Base-by-base conservation (phyloP, 164 flowering plant genomes). In the Santalum album region DNA sequence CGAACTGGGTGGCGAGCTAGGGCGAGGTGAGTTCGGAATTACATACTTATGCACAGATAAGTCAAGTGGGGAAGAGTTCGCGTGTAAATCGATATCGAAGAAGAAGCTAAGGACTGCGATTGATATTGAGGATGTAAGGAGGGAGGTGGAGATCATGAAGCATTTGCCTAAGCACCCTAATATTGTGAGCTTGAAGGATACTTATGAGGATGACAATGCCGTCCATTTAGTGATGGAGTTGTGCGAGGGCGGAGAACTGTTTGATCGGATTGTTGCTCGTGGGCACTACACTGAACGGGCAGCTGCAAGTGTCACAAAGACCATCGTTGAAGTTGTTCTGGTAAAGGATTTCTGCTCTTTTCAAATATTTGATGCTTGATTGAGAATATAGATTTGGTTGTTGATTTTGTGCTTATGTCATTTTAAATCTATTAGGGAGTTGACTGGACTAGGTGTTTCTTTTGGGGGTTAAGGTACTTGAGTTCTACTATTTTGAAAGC, bases 221-320 rank as follows among this genome's bases (percentile, higher is more conserved):
- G 76, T 72, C 12, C 72, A 72, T 48, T 29, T 72, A 40, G 76
- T 72, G 25, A 68, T 72, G 76, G 76, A 72, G 59, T 49, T 72
- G 69, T 72, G 76, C 57, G 76, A 64, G 47, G 75, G 75, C 22
- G 75, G 75, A 14, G 75, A 71, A 32, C 47, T 71, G 69, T 71
- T 71, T 47, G 75, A 72, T 56, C 65, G 75, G 62, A 72, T 72
- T 49, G 75, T 72, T 34, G 72, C 75, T 12, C 47, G 75, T 42
- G 75, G 76, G 27, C 76, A 72, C 57, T 72, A 72, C 35, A 72
- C 72, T 6, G 76, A 72, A 25, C 52, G 76, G 49, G 76, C 76
- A 6, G 76, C 76, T 25, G 76, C 76, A 5, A 59, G 54, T 20
- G 69, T 72, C 25, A 62, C 59, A 17, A 67, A 64, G 45, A 72